A percentile compares a stretch with the other conserved stretches of the same genome.
Conservation (phyloP, 805 yeast genomes). For the Candida sanyiensis region DNA sequence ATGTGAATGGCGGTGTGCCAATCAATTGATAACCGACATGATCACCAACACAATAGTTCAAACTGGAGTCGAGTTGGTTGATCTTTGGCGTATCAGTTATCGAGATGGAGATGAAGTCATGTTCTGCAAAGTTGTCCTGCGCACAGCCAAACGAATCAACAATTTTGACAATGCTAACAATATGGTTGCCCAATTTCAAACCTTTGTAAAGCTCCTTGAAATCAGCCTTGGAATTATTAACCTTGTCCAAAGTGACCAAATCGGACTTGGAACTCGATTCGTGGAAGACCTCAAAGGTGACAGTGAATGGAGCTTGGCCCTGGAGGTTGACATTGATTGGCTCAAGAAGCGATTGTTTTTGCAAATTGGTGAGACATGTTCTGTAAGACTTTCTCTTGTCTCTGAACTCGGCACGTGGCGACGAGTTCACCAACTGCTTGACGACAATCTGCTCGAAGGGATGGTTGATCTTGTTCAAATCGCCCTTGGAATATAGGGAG, state of each 20-base stretch:
- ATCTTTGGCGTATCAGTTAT: conserved; percentile 78
- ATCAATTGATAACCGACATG: conserved; percentile 67
- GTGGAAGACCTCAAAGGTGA: conserved; percentile 54
- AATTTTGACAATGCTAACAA: conserved; percentile 51
- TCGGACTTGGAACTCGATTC: conserved; percentile 53
- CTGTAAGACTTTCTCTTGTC: conserved; percentile 43
- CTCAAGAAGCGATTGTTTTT: conserved; percentile 32
- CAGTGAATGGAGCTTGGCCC: conserved; percentile 59
- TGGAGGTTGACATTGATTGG: conserved; percentile 46
- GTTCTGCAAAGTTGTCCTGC: conserved; percentile 36
- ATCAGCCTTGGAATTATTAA: conserved; percentile 35
- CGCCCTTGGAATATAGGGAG: conserved; percentile 45
- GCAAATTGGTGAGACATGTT: conserved; percentile 40
- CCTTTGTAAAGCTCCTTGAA: conserved; percentile 42
- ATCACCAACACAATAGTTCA: conserved; percentile 88
- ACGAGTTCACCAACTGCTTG: conserved; percentile 47
- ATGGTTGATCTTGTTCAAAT: conserved; percentile 27
- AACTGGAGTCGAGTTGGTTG: conserved; percentile 33
- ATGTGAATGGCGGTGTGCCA: conserved; percentile 76
- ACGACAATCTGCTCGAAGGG: conserved; percentile 32
- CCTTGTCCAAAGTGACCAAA: conserved; percentile 37
- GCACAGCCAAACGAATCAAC: conserved; percentile 68
- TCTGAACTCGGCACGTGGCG: conserved; percentile 56
- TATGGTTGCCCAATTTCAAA: conserved; percentile 65
- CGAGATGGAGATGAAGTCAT: conserved; percentile 46